These are phyloP conservation scores for Gynandropsis gynandra DNA, from an alignment of 345 rosid genomes.

Conservation along the genomic window DNA sequence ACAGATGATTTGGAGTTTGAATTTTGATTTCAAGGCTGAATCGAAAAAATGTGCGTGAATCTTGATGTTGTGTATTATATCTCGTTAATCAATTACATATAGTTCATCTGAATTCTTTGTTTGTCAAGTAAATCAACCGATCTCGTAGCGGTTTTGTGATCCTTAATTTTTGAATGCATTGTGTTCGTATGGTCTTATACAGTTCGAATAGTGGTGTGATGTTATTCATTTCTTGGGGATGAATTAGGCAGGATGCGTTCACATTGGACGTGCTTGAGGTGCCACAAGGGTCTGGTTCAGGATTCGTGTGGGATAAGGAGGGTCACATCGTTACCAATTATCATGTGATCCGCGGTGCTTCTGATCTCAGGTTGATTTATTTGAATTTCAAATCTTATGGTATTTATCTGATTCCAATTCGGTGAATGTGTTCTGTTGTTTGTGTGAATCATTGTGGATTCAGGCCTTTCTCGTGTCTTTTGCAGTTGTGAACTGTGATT, in stretches of 20 bases:
- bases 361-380: constrained; percentile 72
- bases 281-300: constrained; percentile 96
- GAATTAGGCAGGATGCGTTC: constrained; percentile 80
- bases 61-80: no score
- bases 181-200: not conserved
- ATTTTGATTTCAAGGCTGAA: no score
- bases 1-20: no score
- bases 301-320: constrained; percentile 81
- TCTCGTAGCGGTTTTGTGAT: no score
- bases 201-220: not conserved
- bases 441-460: no score
- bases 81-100: no score
- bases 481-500: no score
- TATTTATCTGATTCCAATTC: not conserved
- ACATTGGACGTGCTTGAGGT: constrained; percentile 94
- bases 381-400: not conserved
- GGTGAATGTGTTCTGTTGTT: not conserved
- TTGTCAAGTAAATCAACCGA: no score
- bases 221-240: not conserved
- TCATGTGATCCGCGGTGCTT: constrained; percentile 95
- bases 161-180: not conserved
- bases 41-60: no score
- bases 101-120: no score
- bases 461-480: no score
- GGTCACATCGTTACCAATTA: constrained; percentile 92